A percentile compares a stretch with the other conserved stretches of the same genome.
phyloP scores from a whole-genome alignment of 2,329 filamentous ascomycete genomes.

The Lachnellula suecica region DNA sequence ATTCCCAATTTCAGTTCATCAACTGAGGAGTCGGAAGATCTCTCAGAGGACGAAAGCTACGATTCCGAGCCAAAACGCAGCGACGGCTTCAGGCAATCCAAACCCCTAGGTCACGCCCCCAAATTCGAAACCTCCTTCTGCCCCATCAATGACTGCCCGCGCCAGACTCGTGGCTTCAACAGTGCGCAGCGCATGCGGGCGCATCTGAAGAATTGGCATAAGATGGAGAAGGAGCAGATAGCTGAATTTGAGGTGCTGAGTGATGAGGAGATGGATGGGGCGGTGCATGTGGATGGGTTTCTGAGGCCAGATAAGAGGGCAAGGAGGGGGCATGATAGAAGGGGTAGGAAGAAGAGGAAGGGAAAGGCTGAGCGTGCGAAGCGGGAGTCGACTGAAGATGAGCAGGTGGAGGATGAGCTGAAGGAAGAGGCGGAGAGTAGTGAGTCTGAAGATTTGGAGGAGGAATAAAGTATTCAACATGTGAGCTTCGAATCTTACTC shows the following conservation, averaged over 20 bases:
- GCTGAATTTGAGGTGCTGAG: slow-evolving; percentile 41
- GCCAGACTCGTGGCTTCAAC: slow-evolving; percentile 38
- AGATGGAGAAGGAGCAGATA: slow-evolving; percentile 47
- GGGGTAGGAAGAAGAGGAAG: slow-evolving; percentile 18
- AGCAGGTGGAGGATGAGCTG: background rate
- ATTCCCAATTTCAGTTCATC: slow-evolving; percentile 18
- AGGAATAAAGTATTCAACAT: no score
- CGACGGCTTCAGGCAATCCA: background rate
- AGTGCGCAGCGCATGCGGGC: slow-evolving; percentile 36
- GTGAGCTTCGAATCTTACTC: no score
- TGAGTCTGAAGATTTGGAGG: no score
- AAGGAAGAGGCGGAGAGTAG: background rate
- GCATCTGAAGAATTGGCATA: slow-evolving; percentile 47
- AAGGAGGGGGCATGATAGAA: slow-evolving; percentile 13
- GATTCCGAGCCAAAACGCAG: background rate
- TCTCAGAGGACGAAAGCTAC: background rate
- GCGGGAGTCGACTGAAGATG: no score
- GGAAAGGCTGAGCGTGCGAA: slow-evolving; percentile 4
- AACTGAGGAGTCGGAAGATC: background rate
- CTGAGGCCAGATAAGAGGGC: slow-evolving; percentile 48
- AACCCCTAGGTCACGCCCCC: background rate
- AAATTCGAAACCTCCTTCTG: slow-evolving; percentile 32
- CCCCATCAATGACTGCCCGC: slow-evolving; percentile 36
- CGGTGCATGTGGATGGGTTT: slow-evolving; percentile 69
- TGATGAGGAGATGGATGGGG: slow-evolving; percentile 53